These are phyloP conservation scores for Pseudogymnoascus sp. DNA, from an alignment of 2,329 filamentous ascomycete genomes.

Conservation along the genomic window DNA sequence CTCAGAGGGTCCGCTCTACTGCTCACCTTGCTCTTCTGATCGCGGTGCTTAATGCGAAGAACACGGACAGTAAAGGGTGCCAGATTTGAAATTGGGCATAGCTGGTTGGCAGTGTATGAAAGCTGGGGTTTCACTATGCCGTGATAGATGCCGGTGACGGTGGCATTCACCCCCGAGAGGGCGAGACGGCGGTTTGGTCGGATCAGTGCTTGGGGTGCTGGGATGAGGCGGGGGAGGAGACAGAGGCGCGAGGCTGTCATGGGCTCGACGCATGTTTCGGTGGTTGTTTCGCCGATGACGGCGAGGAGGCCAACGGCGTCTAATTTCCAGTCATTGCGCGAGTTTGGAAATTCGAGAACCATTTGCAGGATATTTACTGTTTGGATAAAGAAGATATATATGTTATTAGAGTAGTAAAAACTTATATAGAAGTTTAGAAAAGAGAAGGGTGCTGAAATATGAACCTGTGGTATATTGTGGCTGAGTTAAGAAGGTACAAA, in stretches of 20 bases:
- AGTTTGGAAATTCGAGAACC: conserved; percentile 19
- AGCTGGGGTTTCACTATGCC: conserved; percentile 43
- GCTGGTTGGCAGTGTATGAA: conserved; percentile 49
- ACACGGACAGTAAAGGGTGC: conserved; percentile 38
- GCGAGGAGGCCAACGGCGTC: conserved; percentile 51
- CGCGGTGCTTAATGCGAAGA: conserved; percentile 31
- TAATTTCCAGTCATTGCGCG: conserved; percentile 32
- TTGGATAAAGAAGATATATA: neutral
- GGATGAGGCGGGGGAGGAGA: conserved; percentile 46
- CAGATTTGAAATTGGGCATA: conserved; percentile 41
- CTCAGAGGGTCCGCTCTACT: neutral
- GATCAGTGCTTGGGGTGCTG: conserved; percentile 48
- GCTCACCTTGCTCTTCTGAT: no score
- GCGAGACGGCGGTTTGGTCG: conserved; percentile 42
- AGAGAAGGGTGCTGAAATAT: neutral
- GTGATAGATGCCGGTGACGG: conserved; percentile 44
- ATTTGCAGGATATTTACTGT: neutral
- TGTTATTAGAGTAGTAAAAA: neutral
- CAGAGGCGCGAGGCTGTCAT: conserved; percentile 46
- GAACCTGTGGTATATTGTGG: neutral
- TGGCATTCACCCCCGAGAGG: conserved; percentile 42
- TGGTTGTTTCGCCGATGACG: conserved; percentile 48
- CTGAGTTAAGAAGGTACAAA: neutral
- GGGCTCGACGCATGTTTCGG: conserved; percentile 44
- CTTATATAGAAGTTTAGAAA: neutral